These are phyloP conservation scores for Crithidia thermophila DNA, from an alignment of 208 protist genomes.

Conservation along the genomic window DNA sequence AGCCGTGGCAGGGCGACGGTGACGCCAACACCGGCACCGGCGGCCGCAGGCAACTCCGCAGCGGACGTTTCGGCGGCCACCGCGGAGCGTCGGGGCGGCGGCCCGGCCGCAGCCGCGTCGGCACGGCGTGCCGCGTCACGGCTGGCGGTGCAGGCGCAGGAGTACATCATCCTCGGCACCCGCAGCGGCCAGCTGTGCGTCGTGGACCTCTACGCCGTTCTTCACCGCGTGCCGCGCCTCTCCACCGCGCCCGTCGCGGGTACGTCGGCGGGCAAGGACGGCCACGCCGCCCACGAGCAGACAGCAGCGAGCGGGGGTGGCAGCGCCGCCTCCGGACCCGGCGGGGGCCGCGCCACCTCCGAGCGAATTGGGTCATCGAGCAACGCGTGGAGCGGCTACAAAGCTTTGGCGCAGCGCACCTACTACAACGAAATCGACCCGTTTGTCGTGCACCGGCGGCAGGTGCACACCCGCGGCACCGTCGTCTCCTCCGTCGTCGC, in stretches of 20 bases:
- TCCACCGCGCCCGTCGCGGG: constrained; percentile 3
- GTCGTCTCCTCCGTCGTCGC: constrained; percentile 41
- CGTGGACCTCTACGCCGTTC: constrained; percentile 36
- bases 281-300: not conserved
- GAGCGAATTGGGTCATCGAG: constrained; percentile 31
- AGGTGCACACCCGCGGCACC: constrained; percentile 34
- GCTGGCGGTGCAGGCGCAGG: constrained; percentile 27
- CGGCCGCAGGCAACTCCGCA: too few relatives aligned
- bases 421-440: constrained; percentile 29
- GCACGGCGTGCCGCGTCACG: constrained; percentile 6
- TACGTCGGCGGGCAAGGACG: too few relatives aligned
- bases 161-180: constrained; percentile 52
- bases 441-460: constrained; percentile 27
- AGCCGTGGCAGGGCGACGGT: constrained; percentile 25
- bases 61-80: too few relatives aligned
- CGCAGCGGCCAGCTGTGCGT: constrained; percentile 37
- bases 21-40: constrained; percentile 13
- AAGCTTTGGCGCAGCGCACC: constrained; percentile 26
- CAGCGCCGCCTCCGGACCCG: not conserved
- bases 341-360: not conserved
- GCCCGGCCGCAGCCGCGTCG: not conserved
- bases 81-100: not conserved
- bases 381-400: constrained; percentile 33
- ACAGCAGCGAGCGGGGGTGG: constrained; percentile 2
- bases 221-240: constrained; percentile 38